Evolutionary conservation across 2,329 filamentous ascomycete genomes (phyloP), one percentile per base, ranked within the genome.

Genomic region (Daldinia eschscholtzii): DNA sequence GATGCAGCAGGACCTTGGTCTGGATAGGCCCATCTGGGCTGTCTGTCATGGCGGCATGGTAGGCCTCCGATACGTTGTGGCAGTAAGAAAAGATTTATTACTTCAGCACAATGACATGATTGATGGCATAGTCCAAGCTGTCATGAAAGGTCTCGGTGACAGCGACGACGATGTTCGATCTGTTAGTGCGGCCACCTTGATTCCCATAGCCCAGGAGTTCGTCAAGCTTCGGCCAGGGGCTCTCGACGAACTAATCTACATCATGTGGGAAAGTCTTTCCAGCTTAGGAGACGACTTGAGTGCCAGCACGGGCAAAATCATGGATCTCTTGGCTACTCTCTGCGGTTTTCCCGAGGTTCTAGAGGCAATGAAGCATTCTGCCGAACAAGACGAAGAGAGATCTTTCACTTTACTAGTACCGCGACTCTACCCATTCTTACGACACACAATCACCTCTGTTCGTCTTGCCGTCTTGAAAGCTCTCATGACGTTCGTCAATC

Each of bases 41-140:
- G 92, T 98, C 41, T 97, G 94, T 76, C 97, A 99, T 79, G 96
- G 96, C 72, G 96, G 96, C 70, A 99, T 99, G 96, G 94, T 98
- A 53, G 96, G 96, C 6, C 83, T 99, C 76, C 89, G 95, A 75
- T 99, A 99, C 77, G 89, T 99, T 53, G 96, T 99, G 33, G 96
- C 96, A 7, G 93, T 99, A 39, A 89, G 96, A 57, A 98, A 96
- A 75, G 96, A 98, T 78, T 83, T 99, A 2, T 87, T 99, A 5
- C 87, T 98, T 28, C 88, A 93, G 76, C 92, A 98, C 75, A 88
- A 87, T 28, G 88, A 91, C 57, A 91, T 99, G 79, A 94, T 99
- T 79, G 96, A 99, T 78, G 96, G 95, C 3, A 93, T 98, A 4
- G 91, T 98, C 61, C 88, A 89, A 68, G 93, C 94, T 53, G 96